Conservation (phyloP, 306 rosid genomes). For the Clitoria ternatea region DNA sequence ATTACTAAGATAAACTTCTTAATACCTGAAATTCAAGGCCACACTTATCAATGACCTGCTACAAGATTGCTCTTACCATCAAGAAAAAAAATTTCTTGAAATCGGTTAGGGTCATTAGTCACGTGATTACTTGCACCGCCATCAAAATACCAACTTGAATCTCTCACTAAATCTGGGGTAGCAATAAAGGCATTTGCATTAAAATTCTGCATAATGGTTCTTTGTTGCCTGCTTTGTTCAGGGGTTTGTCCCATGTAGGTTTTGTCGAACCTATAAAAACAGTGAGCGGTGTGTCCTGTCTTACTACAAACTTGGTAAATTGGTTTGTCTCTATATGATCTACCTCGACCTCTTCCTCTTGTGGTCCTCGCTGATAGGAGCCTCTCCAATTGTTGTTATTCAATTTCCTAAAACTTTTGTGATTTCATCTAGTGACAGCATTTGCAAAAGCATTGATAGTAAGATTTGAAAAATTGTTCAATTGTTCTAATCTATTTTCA, state of each 20-base stretch:
- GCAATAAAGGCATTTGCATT: not conserved
- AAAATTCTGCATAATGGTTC: not conserved
- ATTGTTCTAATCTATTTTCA: too few relatives aligned
- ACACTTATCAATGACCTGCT: conserved; percentile 46
- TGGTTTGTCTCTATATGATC: too few relatives aligned
- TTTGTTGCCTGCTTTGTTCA: not conserved
- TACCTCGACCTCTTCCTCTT: too few relatives aligned
- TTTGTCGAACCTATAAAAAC: not conserved
- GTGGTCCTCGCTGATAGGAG: too few relatives aligned
- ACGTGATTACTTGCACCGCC: not conserved
- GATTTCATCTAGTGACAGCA: too few relatives aligned
- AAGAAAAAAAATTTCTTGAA: not conserved
- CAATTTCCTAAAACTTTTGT: too few relatives aligned
- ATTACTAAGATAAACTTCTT: not conserved
- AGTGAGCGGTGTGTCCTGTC: not conserved
- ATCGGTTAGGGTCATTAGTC: not conserved
- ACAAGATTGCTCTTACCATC: not conserved
- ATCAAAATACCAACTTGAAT: not conserved
- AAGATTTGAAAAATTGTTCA: too few relatives aligned
- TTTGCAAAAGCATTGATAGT: too few relatives aligned
- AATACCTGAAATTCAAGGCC: conserved; percentile 63
- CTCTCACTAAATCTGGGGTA: not conserved
- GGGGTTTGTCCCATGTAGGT: not conserved
- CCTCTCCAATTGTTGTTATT: too few relatives aligned
- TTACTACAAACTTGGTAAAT: not conserved